Percentiles rank a stretch among this genome's conserved stretches.
Evolutionary conservation across 2,329 filamentous ascomycete genomes (phyloP).

Genomic region (Fusarium abutilonis): DNA sequence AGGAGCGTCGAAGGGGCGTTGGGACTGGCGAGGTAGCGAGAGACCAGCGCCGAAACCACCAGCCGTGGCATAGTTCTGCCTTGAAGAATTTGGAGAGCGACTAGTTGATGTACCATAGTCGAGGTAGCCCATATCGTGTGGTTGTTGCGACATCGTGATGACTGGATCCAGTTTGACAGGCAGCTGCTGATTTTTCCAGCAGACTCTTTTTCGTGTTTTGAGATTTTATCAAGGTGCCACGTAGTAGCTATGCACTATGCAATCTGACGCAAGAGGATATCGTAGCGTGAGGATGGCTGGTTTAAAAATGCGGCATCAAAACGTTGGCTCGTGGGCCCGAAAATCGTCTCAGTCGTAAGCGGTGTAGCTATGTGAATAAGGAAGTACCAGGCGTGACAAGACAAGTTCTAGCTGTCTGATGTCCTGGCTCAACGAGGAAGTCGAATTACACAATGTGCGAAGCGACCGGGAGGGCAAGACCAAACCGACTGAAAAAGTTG

Average conservation of each 20-base stretch:
- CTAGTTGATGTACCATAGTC: slow-evolving; percentile 70
- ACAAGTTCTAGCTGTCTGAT: slow-evolving; percentile 17
- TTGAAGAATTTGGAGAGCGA: slow-evolving; percentile 74
- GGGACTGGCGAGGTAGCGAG: slow-evolving; percentile 62
- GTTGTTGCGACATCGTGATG: slow-evolving; percentile 58
- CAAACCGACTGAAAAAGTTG: slow-evolving; percentile 10
- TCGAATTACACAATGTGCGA: slow-evolving; percentile 9
- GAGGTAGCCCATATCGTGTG: slow-evolving; percentile 74
- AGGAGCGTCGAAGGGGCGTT: slow-evolving; percentile 80
- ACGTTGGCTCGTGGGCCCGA: slow-evolving; percentile 31
- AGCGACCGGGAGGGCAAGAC: slow-evolving; percentile 3
- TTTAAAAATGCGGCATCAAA: slow-evolving; percentile 42
- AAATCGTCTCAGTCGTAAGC: slow-evolving; percentile 40
- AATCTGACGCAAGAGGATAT: slow-evolving; percentile 15
- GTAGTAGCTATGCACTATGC: slow-evolving; percentile 16
- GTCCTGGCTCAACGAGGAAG: slow-evolving; percentile 2
- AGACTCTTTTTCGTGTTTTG: slow-evolving; percentile 17
- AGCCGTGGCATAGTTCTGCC: slow-evolving; percentile 62
- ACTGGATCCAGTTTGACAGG: slow-evolving; percentile 37
- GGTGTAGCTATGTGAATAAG: slow-evolving; percentile 26
- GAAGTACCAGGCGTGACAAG: slow-evolving; percentile 11
- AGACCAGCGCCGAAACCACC: slow-evolving; percentile 62
- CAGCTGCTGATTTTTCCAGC: slow-evolving; percentile 41
- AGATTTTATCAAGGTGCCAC: slow-evolving; percentile 13
- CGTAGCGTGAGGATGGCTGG: slow-evolving; percentile 15